Evolutionary conservation across 2,329 filamentous ascomycete species (phyloP).

Genomic region (Phialophora expanda): DNA sequence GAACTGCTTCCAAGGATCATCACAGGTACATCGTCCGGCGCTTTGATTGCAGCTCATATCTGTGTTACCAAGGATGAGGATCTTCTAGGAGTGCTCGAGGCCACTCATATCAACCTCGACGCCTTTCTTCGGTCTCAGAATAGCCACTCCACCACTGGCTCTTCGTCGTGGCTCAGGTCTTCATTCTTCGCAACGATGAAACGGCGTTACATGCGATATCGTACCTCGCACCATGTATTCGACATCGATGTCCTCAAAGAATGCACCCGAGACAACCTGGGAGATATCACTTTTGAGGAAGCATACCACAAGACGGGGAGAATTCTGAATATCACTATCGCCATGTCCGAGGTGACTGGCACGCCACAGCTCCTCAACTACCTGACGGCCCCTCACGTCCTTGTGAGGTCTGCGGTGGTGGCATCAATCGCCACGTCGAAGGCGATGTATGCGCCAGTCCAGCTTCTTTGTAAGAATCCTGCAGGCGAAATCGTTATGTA

Average conservation of each 20-base stretch:
- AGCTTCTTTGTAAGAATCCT: constrained; percentile 80
- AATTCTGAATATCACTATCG: constrained; percentile 93
- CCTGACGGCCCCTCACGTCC: constrained; percentile 87
- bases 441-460: constrained; percentile 74
- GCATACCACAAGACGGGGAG: constrained; percentile 92
- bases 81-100: constrained; percentile 69
- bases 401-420: constrained; percentile 91
- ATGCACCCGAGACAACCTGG: constrained; percentile 79
- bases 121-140: constrained; percentile 69
- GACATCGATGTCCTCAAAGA: constrained; percentile 80
- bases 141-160: constrained; percentile 50
- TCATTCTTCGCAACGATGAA: constrained; percentile 73
- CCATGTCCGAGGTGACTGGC: constrained; percentile 77
- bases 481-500: constrained; percentile 63
- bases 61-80: constrained; percentile 80
- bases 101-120: constrained; percentile 74
- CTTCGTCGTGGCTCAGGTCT: constrained; percentile 54
- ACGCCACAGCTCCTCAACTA: constrained; percentile 91
- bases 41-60: constrained; percentile 80
- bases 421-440: constrained; percentile 87
- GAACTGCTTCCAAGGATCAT: constrained; percentile 86
- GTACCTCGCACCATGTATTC: constrained; percentile 68
- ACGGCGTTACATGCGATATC: constrained; percentile 76
- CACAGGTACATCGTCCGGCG: constrained; percentile 83
- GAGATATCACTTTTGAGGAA: constrained; percentile 92